Conservation (phyloP, 352 stramenopile species). For the Globisporangium paddicum region DNA sequence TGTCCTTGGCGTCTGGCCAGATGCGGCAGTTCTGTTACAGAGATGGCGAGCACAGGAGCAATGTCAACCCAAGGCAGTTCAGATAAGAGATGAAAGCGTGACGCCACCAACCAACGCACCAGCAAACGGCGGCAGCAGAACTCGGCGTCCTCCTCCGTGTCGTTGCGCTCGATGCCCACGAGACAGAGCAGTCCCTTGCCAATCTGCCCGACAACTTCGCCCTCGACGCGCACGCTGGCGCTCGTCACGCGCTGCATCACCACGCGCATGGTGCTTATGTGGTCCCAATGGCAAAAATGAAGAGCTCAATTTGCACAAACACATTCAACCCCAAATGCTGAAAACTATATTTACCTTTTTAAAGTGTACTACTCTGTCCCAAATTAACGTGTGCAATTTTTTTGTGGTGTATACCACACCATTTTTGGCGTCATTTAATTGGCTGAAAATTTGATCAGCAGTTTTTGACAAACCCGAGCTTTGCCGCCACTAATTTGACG, state of each 20-base stretch:
- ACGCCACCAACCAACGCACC: slow-evolving; percentile 24
- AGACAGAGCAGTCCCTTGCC: slow-evolving; percentile 74
- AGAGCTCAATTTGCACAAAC: too few relatives aligned
- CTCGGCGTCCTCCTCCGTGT: slow-evolving; percentile 79
- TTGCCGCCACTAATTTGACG: too few relatives aligned
- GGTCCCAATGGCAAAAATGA: not conserved
- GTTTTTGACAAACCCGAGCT: too few relatives aligned
- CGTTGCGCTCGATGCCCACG: slow-evolving; percentile 68
- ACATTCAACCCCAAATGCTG: too few relatives aligned
- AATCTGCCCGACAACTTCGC: slow-evolving; percentile 68
- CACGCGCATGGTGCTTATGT: slow-evolving; percentile 46
- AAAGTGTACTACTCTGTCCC: too few relatives aligned
- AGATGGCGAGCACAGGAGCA: not conserved
- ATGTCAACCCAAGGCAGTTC: too few relatives aligned
- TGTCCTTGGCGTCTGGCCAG: slow-evolving; percentile 61
- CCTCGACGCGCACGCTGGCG: slow-evolving; percentile 73
- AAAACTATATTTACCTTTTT: not conserved
- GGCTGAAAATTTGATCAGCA: too few relatives aligned
- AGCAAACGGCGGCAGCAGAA: slow-evolving; percentile 76
- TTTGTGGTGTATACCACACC: too few relatives aligned
- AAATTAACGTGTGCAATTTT: too few relatives aligned
- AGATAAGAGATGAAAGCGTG: too few relatives aligned
- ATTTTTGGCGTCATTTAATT: too few relatives aligned
- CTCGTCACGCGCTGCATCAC: slow-evolving; percentile 81
- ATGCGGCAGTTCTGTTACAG: slow-evolving; percentile 60